phyloP scores from a whole-genome alignment of 768 basidiomycete genomes.

The Crepidotus variabilis region DNA sequence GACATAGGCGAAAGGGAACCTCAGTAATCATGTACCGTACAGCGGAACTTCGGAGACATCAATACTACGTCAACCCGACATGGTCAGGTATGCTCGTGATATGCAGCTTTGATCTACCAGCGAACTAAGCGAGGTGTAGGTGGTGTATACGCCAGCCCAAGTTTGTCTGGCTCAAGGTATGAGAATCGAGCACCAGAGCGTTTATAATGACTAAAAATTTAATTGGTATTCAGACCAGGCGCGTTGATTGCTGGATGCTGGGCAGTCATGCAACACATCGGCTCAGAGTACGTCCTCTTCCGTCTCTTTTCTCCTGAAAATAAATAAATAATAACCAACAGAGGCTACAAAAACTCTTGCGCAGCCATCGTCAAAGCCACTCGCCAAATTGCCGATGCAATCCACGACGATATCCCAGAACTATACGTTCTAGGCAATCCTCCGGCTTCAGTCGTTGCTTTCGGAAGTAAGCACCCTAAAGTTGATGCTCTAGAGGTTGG shows the following conservation, averaged over 20 bases:
- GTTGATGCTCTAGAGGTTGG: conserved; percentile 87
- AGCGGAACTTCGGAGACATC: conserved; percentile 68
- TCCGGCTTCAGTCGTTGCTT: conserved; percentile 87
- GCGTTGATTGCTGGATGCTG: conserved; percentile 92
- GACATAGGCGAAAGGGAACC: conserved; percentile 54
- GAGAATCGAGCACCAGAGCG: conserved; percentile 7
- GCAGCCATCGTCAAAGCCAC: conserved; percentile 74
- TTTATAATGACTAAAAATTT: neutral
- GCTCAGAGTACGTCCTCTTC: conserved; percentile 60
- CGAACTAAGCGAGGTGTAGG: conserved; percentile 35
- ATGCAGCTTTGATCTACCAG: neutral
- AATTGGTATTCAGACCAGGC: conserved; percentile 59
- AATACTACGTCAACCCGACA: conserved; percentile 80
- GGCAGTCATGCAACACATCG: conserved; percentile 96
- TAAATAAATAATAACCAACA: conserved; percentile 22
- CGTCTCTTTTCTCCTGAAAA: neutral
- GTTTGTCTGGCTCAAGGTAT: conserved; percentile 86
- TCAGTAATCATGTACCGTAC: conserved; percentile 95
- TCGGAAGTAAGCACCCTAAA: conserved; percentile 58
- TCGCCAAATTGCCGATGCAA: conserved; percentile 62
- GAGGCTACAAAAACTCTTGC: conserved; percentile 88
- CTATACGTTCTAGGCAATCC: conserved; percentile 89
- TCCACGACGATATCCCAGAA: conserved; percentile 70
- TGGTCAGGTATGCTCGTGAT: conserved; percentile 62
- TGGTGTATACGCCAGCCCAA: conserved; percentile 88